Evolutionary conservation across 495 filamentous ascomycete genomes (phyloP), one percentile per base, ranked within the genome.

Genomic region (Penicillium crystallinum): DNA sequence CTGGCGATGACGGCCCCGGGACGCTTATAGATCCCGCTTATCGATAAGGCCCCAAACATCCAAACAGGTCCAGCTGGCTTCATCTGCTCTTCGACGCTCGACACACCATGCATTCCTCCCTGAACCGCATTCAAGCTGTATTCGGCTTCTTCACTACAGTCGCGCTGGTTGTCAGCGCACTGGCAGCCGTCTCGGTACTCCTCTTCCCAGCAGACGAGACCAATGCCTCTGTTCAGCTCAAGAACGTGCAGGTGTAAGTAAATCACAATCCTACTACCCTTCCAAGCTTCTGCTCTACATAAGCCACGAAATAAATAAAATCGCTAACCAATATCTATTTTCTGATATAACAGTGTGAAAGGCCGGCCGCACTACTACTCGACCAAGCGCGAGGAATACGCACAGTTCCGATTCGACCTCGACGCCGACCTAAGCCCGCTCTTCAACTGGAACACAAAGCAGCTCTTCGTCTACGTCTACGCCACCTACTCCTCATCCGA

Each of bases 401-500:
- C 91, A 54, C 81, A 92, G 61, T 85, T 98, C 67, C 87, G 84
- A 59, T 97, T 98, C 78, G 88, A 92, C 59, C 82, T 97, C 18
- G 85, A 96, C 62, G 81, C 83, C 31, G 92, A 98, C 72, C 81
- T 98, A 45, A 82, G 83, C 49, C 85, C 87, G 23, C 85, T 99
- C 62, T 97, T 96, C 83, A 95, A 87, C 71, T 99, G 95, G 95
- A 99, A 99, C 76, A 99, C 93, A n/a, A 99, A 99, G 71, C 90
- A 97, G 71, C 71, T 97, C 59, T 99, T 97, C 73, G 82, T 95
- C 69, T 98, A 93, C 79, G 82, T 98, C 41, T 88, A 88, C 43
- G 91, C 91, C 30, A 82, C 83, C 21, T 98, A 92, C 79, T 87
- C 91, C 44, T 78, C 82, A 19, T 60, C 68, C 50, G 65, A 67